Base-by-base conservation (phyloP, 495 filamentous ascomycete species). In the Penicillium canariense region DNA sequence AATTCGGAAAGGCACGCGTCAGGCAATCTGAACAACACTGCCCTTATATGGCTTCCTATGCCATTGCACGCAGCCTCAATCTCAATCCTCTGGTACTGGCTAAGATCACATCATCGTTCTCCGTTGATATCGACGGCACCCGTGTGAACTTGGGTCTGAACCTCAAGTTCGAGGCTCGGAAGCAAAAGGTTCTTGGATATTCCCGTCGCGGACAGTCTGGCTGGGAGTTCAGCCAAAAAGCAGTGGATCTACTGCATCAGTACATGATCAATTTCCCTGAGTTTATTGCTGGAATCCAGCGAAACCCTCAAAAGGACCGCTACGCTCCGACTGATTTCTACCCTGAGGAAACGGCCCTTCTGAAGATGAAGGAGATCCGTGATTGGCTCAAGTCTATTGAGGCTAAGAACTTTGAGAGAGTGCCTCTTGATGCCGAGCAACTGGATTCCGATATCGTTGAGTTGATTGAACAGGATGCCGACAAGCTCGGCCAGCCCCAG, bases 241-340 rank as follows among this genome's bases (percentile, higher is more conserved):
- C 95, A 8, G 77, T 96, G 40, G 77, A 83, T 5, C 72, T 99
- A 52, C 78, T 99, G 6, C 76, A 79, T 42, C 81, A 92, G 48
- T 99, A 97, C 70, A 97, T 97, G 87, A 84, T 84, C 47, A 87
- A 80, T 26, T 99, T 99, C 70, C 95, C 95, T 0, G 89, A 96
- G 34, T 97, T 99, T 70, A 90, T 97, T 63, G 88, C 87, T 10
- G 88, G 84, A 2, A 87, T 99, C 53, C 85, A 89, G 63, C 77
- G 79, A 44, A 89, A 90, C 44, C 86, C 89, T 35, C 82, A 87
- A 54, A 81, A 81, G 4, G 85, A 90, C 58, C 78, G 80, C 26
- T 90, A 89, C 77, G 67, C 86, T 34, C 90, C 93, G 38, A 90
- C 87, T 0, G 89, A 96, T 62, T 92, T 99, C 66, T 97, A 91